A percentile compares a stretch with the other conserved stretches of the same genome.
Conservation (phyloP, 2,329 filamentous ascomycete genomes). For the Pseudogymnoascus sp. region DNA sequence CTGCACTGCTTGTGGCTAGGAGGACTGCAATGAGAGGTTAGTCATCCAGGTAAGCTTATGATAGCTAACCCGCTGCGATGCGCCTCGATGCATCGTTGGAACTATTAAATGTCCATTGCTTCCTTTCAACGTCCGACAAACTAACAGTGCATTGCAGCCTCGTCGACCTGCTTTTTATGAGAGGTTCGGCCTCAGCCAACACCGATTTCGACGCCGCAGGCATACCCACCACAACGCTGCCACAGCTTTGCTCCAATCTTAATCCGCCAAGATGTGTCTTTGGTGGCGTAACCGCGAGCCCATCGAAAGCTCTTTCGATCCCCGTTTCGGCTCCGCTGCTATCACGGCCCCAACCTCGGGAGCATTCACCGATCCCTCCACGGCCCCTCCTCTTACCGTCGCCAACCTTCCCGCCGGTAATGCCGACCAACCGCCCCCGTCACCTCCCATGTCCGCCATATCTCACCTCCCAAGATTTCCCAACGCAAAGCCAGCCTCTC, state of each 20-base stretch:
- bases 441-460: constrained; percentile 1
- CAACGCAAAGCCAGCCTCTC: constrained; percentile 3
- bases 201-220: neutral
- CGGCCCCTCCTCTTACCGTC: neutral
- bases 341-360: constrained; percentile 23
- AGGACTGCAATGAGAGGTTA: constrained; percentile 4
- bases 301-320: constrained; percentile 20
- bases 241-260: neutral
- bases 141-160: neutral
- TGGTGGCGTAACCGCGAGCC: constrained; percentile 16
- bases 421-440: neutral
- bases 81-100: neutral
- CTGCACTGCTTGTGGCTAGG: constrained; percentile 6
- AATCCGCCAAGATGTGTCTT: constrained; percentile 9
- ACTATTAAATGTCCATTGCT: neutral
- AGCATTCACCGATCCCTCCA: constrained; percentile 17
- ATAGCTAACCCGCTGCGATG: neutral
- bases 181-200: neutral
- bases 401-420: neutral
- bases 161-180: neutral
- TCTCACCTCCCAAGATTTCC: constrained; percentile 14
- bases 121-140: neutral
- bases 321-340: constrained; percentile 23
- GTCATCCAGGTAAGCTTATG: neutral
- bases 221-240: neutral